Percentiles rank a stretch among this genome's conserved stretches.
These are phyloP conservation scores for Silene vulgaris DNA, from an alignment of 179 eudicot species.

Conservation along the genomic window DNA sequence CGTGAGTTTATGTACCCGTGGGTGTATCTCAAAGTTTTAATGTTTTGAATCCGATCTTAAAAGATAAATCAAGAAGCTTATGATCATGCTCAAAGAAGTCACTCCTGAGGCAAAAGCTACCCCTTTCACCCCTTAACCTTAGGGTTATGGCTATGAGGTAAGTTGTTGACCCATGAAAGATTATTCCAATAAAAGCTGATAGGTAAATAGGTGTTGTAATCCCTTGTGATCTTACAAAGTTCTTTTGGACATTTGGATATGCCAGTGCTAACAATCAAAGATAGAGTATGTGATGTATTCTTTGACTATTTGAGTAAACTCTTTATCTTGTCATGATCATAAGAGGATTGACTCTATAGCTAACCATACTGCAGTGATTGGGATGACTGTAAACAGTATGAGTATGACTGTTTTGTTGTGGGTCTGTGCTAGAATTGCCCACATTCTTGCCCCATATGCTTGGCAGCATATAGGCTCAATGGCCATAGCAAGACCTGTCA, in stretches of 20 bases:
- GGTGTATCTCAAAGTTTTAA: slow-evolving; percentile 17
- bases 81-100: slow-evolving; percentile 16
- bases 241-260: slow-evolving; percentile 14
- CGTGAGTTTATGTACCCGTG: background rate
- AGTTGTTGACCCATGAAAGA: slow-evolving; percentile 13
- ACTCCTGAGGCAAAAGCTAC: slow-evolving; percentile 14
- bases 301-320: background rate
- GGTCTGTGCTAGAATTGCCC: background rate
- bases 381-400: background rate
- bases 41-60: background rate
- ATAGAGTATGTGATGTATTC: slow-evolving; percentile 18
- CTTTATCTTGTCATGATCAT: slow-evolving; percentile 11
- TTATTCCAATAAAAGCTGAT: slow-evolving; percentile 3
- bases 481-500: slow-evolving; percentile 18
- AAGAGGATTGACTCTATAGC: slow-evolving; percentile 13
- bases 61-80: slow-evolving; percentile 16
- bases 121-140: slow-evolving; percentile 18
- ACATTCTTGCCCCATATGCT: slow-evolving; percentile 21
- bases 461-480: slow-evolving; percentile 24
- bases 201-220: slow-evolving; percentile 7
- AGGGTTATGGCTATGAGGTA: slow-evolving; percentile 1
- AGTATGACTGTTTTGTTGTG: slow-evolving; percentile 11
- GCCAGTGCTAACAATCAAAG: slow-evolving; percentile 17
- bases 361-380: slow-evolving; percentile 15
- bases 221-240: slow-evolving; percentile 18